These are phyloP conservation scores for Tubosaeta sp. DNA, from an alignment of 768 basidiomycete species.

Conservation along the genomic window DNA sequence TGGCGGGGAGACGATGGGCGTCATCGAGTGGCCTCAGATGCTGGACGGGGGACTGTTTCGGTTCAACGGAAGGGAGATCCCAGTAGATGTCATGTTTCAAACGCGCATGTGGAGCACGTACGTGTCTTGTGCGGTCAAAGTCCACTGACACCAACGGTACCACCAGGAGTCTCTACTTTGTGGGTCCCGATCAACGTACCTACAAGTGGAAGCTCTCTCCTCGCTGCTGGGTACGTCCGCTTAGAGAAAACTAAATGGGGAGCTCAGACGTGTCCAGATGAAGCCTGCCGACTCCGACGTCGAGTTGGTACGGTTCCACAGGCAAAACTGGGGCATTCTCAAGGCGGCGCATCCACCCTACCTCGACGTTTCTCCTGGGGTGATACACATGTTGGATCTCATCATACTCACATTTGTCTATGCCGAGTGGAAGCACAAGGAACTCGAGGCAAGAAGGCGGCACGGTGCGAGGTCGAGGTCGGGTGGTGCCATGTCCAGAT, in stretches of 20 bases:
- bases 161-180: constrained; percentile 23
- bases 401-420: constrained; percentile 15
- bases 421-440: not conserved
- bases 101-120: not conserved
- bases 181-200: constrained; percentile 21
- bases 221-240: constrained; percentile 14
- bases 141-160: not conserved
- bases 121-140: not conserved
- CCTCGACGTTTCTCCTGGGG: constrained; percentile 5
- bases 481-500: no score
- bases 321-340: not conserved
- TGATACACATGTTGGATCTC: constrained; percentile 10
- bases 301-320: not conserved
- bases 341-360: constrained; percentile 1
- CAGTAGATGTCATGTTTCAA: not conserved
- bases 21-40: constrained; percentile 5
- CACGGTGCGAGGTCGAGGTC: no score
- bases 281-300: not conserved
- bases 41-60: not conserved
- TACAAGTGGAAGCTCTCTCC: constrained; percentile 25
- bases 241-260: not conserved
- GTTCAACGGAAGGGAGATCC: not conserved
- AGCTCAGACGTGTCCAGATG: not conserved
- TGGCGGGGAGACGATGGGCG: constrained; percentile 1
- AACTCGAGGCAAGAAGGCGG: not conserved